These are phyloP conservation scores for Microdochium nivale DNA, from an alignment of 2,329 filamentous ascomycete species.

Conservation along the genomic window DNA sequence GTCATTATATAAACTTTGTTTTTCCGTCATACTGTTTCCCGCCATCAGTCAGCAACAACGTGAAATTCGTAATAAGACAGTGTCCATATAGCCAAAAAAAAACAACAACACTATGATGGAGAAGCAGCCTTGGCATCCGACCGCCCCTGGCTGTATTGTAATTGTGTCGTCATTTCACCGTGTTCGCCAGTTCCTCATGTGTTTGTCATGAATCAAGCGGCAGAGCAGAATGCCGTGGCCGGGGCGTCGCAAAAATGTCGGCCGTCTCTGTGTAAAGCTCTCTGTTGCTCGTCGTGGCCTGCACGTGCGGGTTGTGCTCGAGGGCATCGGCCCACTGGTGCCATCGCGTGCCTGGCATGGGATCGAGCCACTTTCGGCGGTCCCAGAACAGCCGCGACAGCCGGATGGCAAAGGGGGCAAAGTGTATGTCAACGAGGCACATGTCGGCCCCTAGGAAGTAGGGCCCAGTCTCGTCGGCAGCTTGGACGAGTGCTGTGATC, in stretches of 20 bases:
- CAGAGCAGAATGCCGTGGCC: not conserved
- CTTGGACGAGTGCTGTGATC: conserved; percentile 45
- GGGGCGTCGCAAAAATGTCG: conserved; percentile 30
- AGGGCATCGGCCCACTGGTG: conserved; percentile 62
- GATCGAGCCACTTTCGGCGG: conserved; percentile 57
- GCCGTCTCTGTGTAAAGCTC: conserved; percentile 45
- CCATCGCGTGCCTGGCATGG: conserved; percentile 56
- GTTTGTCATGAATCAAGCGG: not conserved
- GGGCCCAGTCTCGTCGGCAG: conserved; percentile 47
- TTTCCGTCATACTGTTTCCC: too few species aligned
- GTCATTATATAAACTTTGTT: too few species aligned
- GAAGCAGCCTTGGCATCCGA: too few species aligned
- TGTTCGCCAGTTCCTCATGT: not conserved
- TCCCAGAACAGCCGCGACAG: conserved; percentile 57
- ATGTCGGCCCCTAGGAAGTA: conserved; percentile 52
- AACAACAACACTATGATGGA: too few species aligned
- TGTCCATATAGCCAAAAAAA: too few species aligned
- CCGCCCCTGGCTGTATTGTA: too few species aligned
- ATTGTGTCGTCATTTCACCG: too few species aligned
- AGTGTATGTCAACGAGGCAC: conserved; percentile 64
- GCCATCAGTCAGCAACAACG: too few species aligned
- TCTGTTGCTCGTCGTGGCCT: conserved; percentile 58
- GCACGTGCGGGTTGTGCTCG: conserved; percentile 53
- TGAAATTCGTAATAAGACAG: too few species aligned
- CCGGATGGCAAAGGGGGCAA: conserved; percentile 67